Base-by-base conservation (phyloP, 306 rosid species). In the Echinosophora koreensis region DNA sequence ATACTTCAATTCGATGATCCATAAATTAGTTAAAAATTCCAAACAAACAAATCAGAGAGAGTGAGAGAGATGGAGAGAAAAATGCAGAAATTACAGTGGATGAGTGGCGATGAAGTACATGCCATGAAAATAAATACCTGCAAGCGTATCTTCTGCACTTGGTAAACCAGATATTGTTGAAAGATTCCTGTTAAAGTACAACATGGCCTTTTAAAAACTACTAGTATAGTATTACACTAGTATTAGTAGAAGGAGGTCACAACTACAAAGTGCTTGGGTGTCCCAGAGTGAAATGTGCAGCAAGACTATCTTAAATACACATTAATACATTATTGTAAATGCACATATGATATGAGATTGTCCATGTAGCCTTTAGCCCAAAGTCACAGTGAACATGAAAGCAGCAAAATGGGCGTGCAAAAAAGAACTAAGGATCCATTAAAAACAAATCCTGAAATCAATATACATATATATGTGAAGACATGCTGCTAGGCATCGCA, bases 161-260 rank as follows among this genome's bases (percentile, higher is more conserved):
- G 98, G 85, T 82, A 89, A 35, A 96, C 99, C 86, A 96, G 82
- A 86, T 96, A 96, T 67, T 96, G 99, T 79, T 92, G 99, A 88
- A 96, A 87, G 56, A 90, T 80, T 54, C 99, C 99, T 96, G 97
- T 74, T 85, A 79, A 63, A 74, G 66, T 51, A 62, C 77, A 70
- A 13, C 8, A 58, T 12, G 35, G 35, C 69, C 35, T 71, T 49
- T 39, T 0, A 69, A 71, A 79, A 14, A 12, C 14, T 11, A 42
- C 4, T 8, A 42, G 14, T 42, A 13, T 8, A 42, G 14, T 42
- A 13, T 42, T 3, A 10, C 51, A 46, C 51, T 46, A 47, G 52
- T 13, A 47, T 12, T 12, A 47, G 52, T 47, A 47, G 51, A 46
- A 34, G 39, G 4, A 47, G 16, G 52, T 47, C 16, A 47, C 52